Evolutionary conservation across 2,329 filamentous ascomycete genomes (phyloP), one percentile per base, ranked within the genome.

Genomic region (Hypoxylon sp.): DNA sequence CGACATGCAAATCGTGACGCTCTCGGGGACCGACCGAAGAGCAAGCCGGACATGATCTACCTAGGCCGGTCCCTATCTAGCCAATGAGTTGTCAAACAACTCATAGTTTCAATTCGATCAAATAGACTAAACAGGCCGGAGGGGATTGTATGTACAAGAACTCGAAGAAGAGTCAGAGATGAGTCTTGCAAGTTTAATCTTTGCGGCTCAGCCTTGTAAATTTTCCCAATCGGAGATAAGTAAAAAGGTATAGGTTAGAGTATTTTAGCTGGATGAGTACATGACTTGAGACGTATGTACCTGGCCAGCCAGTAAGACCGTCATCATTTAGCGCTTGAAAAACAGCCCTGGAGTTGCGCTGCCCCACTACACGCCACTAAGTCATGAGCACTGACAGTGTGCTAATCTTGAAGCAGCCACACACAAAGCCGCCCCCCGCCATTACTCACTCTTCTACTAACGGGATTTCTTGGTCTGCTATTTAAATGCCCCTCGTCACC

Each of bases 401-500:
- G 51, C 55, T 47, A 26, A 26, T 3, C 4, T 26, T 26, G 26
- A 54, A 56, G 35, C 24, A 47, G 48, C 62, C 48, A 60, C 48
- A 60, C 42, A 3, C 42, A 58, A 63, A 63, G 55, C 47, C 44
- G 31, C 33, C 65, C 70, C 60, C 60, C 50, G 55, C 59, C 62
- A 70, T 73, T 68, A 68, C 65, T 72, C 61, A 68, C 63, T 63
- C 52, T 61, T 31, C 61, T 37, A 1, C 29, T 9, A 31, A 31
- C 29, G 6, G 42, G 39, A 39, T 53, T 61, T 53, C 19, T 24
- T 11, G 19, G n/a, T 47, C 14, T 60, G 22, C 17, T 63, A 69
- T 69, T 70, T 65, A 74, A 70, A 57, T 66, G 72, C 73, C 74
- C 71, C 71, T 73, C 74, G 70, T 74, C 70, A 68, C 68, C 69